Conservation (phyloP, 129 eudicot genomes). For the Apium graveolens region DNA sequence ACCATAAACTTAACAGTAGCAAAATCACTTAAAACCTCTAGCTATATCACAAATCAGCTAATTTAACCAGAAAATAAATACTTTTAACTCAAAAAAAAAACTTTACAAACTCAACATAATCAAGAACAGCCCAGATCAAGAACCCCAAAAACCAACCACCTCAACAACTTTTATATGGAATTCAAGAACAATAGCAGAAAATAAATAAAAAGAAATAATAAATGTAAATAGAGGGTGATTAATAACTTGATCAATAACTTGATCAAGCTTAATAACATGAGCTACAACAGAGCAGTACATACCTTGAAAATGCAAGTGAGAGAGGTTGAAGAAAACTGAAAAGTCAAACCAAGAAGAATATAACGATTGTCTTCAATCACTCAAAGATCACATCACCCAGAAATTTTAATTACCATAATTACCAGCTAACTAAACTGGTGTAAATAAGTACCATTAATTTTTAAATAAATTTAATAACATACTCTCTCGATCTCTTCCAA, state of each 20-base stretch:
- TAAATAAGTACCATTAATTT: too few relatives aligned
- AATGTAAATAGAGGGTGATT: not conserved
- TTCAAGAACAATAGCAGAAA: not conserved
- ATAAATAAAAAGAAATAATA: not conserved
- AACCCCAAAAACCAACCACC: not conserved
- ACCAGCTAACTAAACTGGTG: too few relatives aligned
- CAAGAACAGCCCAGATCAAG: not conserved
- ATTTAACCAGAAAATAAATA: not conserved
- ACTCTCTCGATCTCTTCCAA: too few relatives aligned
- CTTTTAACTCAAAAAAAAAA: not conserved
- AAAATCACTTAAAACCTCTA: not conserved
- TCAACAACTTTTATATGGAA: not conserved
- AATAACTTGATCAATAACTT: not conserved
- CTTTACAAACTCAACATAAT: not conserved
- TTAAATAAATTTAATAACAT: too few relatives aligned
- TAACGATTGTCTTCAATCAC: not conserved
- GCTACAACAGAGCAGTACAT: not conserved
- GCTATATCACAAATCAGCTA: not conserved
- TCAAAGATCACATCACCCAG: not conserved
- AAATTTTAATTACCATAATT: too few relatives aligned
- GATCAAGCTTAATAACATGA: not conserved
- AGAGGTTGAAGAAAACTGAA: not conserved
- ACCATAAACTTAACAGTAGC: not conserved
- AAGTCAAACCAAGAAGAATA: not conserved
- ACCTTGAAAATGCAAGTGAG: too few relatives aligned